A percentile compares a stretch with the other conserved stretches of the same genome.
Conservation (phyloP, 768 basidiomycete genomes). For the Mycena rosella region DNA sequence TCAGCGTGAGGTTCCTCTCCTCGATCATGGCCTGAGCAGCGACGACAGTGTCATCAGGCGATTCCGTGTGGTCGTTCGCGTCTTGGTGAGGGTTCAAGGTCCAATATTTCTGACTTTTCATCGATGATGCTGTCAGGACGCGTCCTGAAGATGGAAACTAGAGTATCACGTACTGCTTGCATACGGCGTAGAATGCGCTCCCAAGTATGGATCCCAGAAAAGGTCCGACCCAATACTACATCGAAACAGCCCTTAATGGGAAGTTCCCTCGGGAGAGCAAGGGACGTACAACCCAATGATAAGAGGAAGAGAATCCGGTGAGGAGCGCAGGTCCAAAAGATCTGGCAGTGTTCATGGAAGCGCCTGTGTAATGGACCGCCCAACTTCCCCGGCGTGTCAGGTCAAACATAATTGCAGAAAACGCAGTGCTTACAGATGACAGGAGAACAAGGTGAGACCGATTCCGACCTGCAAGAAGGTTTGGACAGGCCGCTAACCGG, state of each 20-base stretch:
- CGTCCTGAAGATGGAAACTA: neutral
- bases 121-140: conserved; percentile 7
- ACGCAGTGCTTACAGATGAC: conserved; percentile 63
- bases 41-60: conserved; percentile 52
- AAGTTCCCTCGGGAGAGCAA: neutral
- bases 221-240: conserved; percentile 79
- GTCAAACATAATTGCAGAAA: neutral
- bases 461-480: conserved; percentile 63
- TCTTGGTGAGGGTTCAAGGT: conserved; percentile 61
- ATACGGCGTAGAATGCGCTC: conserved; percentile 65
- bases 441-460: conserved; percentile 73
- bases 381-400: conserved; percentile 53
- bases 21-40: conserved; percentile 37
- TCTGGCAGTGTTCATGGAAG: conserved; percentile 76
- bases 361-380: conserved; percentile 73
- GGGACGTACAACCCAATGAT: conserved; percentile 74
- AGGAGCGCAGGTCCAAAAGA: conserved; percentile 79
- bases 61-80: conserved; percentile 55
- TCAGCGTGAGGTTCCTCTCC: conserved; percentile 16
- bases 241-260: conserved; percentile 15
- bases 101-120: conserved; percentile 62
- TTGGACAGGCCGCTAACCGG: neutral
- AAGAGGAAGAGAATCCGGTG: conserved; percentile 63
- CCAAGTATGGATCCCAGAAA: conserved; percentile 74
- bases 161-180: conserved; percentile 58